Percentiles rank a stretch among this genome's conserved stretches.
These are phyloP conservation scores for Geosiphon pyriformis DNA, from an alignment of 192 early-diverging fungal species.

Conservation along the genomic window DNA sequence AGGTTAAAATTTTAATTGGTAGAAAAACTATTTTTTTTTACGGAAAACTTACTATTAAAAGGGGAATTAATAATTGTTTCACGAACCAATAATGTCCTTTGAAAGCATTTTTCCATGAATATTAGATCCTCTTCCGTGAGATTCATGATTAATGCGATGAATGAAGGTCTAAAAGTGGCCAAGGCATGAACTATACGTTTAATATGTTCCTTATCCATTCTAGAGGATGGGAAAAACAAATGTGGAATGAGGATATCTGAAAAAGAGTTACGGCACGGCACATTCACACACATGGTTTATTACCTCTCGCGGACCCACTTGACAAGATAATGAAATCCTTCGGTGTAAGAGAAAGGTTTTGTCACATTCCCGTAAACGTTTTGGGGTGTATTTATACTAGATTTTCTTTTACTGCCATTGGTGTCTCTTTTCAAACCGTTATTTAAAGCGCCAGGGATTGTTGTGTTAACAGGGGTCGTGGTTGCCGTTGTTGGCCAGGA, in stretches of 20 bases:
- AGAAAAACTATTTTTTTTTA: not conserved
- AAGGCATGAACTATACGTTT: constrained; percentile 86
- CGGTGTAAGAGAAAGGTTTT: constrained; percentile 85
- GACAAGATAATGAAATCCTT: constrained; percentile 90
- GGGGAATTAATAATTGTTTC: too few species aligned
- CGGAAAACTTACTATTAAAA: not conserved
- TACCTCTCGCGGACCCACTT: constrained; percentile 71
- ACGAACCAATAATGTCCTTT: constrained; percentile 74
- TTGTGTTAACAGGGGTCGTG: constrained; percentile 16
- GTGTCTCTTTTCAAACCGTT: constrained; percentile 19
- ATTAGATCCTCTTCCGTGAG: constrained; percentile 89
- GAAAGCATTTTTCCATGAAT: constrained; percentile 96
- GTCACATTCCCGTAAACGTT: constrained; percentile 76
- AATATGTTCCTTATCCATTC: constrained; percentile 83
- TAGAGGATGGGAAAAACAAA: constrained; percentile 25
- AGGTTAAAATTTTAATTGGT: constrained; percentile 13
- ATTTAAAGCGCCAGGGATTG: constrained; percentile 7
- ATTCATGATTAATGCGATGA: constrained; percentile 92
- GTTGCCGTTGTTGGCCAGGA: constrained; percentile 30
- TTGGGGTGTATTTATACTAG: constrained; percentile 42
- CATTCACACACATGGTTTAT: not conserved
- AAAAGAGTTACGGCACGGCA: too few species aligned
- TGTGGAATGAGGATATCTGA: not conserved
- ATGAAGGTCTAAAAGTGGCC: constrained; percentile 86
- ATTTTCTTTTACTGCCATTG: constrained; percentile 38